A percentile compares a stretch with the other conserved stretches of the same genome.
phyloP scores from a whole-genome alignment of 179 eudicot species.

The Silene vulgaris region DNA sequence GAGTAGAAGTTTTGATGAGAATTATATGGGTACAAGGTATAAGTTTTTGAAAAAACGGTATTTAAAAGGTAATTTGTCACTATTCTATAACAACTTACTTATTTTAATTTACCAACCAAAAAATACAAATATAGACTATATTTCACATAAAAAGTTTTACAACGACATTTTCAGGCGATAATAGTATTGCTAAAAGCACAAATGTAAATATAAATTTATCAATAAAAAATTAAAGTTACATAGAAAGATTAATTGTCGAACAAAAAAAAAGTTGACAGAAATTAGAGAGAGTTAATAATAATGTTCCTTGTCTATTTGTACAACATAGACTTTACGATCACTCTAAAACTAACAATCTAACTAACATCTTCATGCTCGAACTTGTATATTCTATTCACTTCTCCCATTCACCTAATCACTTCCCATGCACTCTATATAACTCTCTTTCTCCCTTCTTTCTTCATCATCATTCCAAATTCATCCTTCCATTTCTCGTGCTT shows the following conservation, averaged over 20 bases:
- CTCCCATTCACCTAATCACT: constrained; percentile 20
- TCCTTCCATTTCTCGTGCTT: neutral
- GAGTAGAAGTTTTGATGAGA: too few species aligned
- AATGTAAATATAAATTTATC: too few species aligned
- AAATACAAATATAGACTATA: too few species aligned
- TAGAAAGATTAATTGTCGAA: neutral
- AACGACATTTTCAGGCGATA: too few species aligned
- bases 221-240: neutral
- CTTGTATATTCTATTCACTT: constrained; percentile 5
- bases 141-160: too few species aligned
- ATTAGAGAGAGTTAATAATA: neutral
- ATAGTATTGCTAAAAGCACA: too few species aligned
- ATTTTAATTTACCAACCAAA: too few species aligned
- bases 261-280: constrained; percentile 1
- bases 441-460: neutral
- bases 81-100: too few species aligned
- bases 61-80: too few species aligned
- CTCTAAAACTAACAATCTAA: constrained; percentile 28
- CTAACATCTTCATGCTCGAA: constrained; percentile 20
- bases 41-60: too few species aligned
- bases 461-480: constrained; percentile 14
- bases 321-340: constrained; percentile 27
- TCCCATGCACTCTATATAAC: constrained; percentile 21
- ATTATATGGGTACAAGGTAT: too few species aligned
- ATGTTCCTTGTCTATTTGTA: neutral